Evolutionary conservation across 768 basidiomycete genomes (phyloP), one percentile per base, ranked within the genome.

Genomic region (Pisolithus marmoratus): DNA sequence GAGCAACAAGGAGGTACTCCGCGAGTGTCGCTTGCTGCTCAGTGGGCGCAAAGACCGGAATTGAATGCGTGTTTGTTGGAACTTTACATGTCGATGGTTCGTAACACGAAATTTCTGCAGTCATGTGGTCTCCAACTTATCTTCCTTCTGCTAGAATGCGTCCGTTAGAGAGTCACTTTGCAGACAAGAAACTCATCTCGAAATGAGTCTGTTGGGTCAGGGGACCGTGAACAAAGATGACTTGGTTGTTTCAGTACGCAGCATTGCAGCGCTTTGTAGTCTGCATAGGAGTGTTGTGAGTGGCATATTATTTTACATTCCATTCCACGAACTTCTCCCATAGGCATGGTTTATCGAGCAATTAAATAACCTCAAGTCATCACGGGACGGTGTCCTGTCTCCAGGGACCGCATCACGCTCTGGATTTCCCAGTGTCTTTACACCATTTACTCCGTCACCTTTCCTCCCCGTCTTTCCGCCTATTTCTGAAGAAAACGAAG

Each of bases 41-140:
- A 85, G 45, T 96, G 92, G 94, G 88, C 92, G 1, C 94, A 95
- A 63, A 77, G 76, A 47, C 77, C 84, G 8, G 93, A 97, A 54
- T 64, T 96, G n/a, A 81, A 77, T 42, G 73, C 80, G 20, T 88
- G 87, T 63, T 64, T 94, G 42, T 74, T 78, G 7, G 90, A 89
- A 57, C 68, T 95, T 41, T 72, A 80, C 53, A 66, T 63, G 9
- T 70, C 74, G 9, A 60, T 74, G 46, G 88, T 87, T 53, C 54
- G 82, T 71, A 48, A 8, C n/a, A 42, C 9, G 14, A 27, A 2
- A 17, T 41, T 38, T 20, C 36, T 15, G 15, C 29, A 40, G 14
- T 17, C 53, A 14, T 38, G 15, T 41, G 40, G 42, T 48, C 12
- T 40, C 49, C 9, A 58, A 26, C 38, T 36, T 50, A 36, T 31